Conservation (phyloP, 2,329 filamentous ascomycete genomes). For the Monilinia fructigena region DNA sequence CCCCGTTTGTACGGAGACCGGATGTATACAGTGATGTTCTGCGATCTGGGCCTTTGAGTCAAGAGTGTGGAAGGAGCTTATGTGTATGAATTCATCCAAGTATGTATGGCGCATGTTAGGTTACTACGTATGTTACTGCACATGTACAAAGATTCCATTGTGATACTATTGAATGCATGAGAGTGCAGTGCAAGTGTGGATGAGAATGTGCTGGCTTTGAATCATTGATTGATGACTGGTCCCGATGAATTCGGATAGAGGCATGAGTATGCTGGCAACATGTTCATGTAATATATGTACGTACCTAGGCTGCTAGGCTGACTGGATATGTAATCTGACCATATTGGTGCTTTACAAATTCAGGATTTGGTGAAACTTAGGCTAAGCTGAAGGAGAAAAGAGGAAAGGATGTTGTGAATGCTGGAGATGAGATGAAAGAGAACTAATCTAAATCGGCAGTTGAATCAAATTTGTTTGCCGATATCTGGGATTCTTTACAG, state of each 20-base stretch:
- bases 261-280: background rate
- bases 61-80: background rate
- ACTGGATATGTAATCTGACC: background rate
- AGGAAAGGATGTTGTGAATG: background rate
- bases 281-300: background rate
- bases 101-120: no score
- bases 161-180: conserved; percentile 17
- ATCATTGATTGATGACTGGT: background rate
- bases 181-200: background rate
- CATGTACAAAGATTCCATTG: conserved; percentile 12
- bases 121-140: background rate
- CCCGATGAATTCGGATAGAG: background rate
- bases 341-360: background rate
- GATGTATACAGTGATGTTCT: background rate
- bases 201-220: background rate
- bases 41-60: background rate
- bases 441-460: background rate
- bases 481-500: background rate
- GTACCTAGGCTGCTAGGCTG: background rate
- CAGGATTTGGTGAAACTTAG: conserved; percentile 1
- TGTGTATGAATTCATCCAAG: background rate
- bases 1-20: background rate
- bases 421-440: background rate
- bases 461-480: background rate
- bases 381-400: background rate